Evolutionary conservation across 2,329 filamentous ascomycete genomes (phyloP).

Genomic region (Parascedosporium putredinis): DNA sequence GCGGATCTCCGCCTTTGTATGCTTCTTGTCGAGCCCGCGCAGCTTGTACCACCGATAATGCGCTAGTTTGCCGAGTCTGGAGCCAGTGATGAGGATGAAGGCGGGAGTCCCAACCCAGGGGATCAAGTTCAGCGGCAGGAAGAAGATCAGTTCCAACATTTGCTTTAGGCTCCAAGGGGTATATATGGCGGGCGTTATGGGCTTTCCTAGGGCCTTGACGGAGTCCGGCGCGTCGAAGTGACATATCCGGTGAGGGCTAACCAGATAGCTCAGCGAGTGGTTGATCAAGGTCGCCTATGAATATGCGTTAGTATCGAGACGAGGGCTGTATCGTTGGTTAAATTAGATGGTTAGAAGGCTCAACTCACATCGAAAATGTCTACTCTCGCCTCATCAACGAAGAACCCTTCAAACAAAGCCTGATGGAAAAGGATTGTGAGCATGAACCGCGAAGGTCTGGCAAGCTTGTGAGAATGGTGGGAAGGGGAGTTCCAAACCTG

Average conservation of each 20-base stretch:
- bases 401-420: slow-evolving; percentile 66
- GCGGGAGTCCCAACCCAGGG: slow-evolving; percentile 73
- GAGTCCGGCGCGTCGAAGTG: slow-evolving; percentile 59
- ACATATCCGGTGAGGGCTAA: slow-evolving; percentile 55
- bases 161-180: slow-evolving; percentile 86
- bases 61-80: slow-evolving; percentile 75
- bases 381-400: slow-evolving; percentile 68
- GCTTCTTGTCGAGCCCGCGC: slow-evolving; percentile 60
- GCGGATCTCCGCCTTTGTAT: slow-evolving; percentile 60
- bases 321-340: too few relatives aligned
- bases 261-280: slow-evolving; percentile 57
- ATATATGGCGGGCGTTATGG: slow-evolving; percentile 66
- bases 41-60: slow-evolving; percentile 88
- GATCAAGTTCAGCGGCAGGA: slow-evolving; percentile 77
- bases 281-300: slow-evolving; percentile 60
- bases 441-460: background rate
- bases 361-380: slow-evolving; percentile 69
- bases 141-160: slow-evolving; percentile 71
- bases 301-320: slow-evolving; percentile 3
- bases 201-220: slow-evolving; percentile 72
- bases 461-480: too few relatives aligned
- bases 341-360: background rate
- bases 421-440: background rate
- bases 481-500: slow-evolving; percentile 17
- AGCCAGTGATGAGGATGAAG: slow-evolving; percentile 81